Conservation (phyloP, 768 basidiomycete species). For the Lactarius sanguifluus region DNA sequence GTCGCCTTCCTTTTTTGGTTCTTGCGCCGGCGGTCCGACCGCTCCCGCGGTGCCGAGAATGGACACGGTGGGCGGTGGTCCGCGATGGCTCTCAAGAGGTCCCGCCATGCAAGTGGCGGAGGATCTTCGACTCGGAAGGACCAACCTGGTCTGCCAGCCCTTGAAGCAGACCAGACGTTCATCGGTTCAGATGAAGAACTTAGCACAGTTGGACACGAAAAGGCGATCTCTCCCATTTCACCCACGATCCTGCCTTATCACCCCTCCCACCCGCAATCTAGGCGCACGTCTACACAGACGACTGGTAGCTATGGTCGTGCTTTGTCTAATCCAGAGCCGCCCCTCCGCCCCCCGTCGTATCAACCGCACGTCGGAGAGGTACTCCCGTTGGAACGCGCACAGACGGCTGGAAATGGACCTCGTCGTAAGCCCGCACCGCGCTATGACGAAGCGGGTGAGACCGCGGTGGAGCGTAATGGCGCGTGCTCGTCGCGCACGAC, state of each 20-base stretch:
- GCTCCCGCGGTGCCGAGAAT: not conserved
- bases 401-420: constrained; percentile 3
- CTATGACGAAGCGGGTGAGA: constrained; percentile 11
- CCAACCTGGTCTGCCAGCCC: not conserved
- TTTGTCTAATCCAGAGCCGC: not conserved
- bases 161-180: constrained; percentile 12
- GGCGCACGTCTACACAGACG: constrained; percentile 20
- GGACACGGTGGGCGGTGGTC: constrained; percentile 8
- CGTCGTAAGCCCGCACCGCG: constrained; percentile 30
- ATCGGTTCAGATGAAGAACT: constrained; percentile 27
- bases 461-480: not conserved
- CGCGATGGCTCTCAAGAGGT: constrained; percentile 2
- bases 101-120: not conserved
- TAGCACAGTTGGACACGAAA: constrained; percentile 24
- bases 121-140: constrained; percentile 8
- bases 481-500: constrained; percentile 31
- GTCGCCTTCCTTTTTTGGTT: constrained; percentile 29
- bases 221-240: not conserved
- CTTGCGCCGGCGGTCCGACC: constrained; percentile 19
- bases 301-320: not conserved
- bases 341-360: constrained; percentile 7
- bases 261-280: not conserved
- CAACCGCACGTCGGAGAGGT: constrained; percentile 8
- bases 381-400: constrained; percentile 22
- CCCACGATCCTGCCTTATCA: not conserved